Percentiles rank a stretch among this genome's conserved stretches.
Conservation (phyloP, 441 rosid genomes). For the Gossypium davidsonii region DNA sequence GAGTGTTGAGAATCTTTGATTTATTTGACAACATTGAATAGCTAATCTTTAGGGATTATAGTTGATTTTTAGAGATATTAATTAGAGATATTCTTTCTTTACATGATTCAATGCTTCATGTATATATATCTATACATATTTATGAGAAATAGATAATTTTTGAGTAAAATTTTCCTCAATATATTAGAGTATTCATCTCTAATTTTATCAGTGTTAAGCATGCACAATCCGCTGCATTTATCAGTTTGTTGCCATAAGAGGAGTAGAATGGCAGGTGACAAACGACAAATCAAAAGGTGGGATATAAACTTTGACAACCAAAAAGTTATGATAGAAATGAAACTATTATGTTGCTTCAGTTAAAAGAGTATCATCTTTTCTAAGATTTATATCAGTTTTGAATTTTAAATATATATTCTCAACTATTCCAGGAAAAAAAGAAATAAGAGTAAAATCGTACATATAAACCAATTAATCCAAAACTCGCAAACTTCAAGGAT, state of each 20-base stretch:
- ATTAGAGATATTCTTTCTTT: too few relatives aligned
- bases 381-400: not conserved
- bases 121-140: too few relatives aligned
- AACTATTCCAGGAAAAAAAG: constrained; percentile 2
- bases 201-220: not conserved
- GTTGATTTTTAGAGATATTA: too few relatives aligned
- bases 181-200: too few relatives aligned
- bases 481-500: not conserved
- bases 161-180: too few relatives aligned
- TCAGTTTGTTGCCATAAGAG: not conserved
- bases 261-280: not conserved
- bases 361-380: not conserved
- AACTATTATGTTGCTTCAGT: not conserved
- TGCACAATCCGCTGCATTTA: not conserved
- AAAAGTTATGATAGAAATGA: not conserved
- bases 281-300: not conserved
- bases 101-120: too few relatives aligned
- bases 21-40: too few relatives aligned
- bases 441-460: not conserved
- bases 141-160: too few relatives aligned
- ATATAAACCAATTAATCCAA: not conserved
- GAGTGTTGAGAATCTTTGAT: too few relatives aligned
- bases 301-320: not conserved
- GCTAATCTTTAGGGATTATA: too few relatives aligned
- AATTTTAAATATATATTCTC: not conserved